Conservation (phyloP, 371 early-diverging fungal genomes). For the Actinomortierella ambigua region DNA sequence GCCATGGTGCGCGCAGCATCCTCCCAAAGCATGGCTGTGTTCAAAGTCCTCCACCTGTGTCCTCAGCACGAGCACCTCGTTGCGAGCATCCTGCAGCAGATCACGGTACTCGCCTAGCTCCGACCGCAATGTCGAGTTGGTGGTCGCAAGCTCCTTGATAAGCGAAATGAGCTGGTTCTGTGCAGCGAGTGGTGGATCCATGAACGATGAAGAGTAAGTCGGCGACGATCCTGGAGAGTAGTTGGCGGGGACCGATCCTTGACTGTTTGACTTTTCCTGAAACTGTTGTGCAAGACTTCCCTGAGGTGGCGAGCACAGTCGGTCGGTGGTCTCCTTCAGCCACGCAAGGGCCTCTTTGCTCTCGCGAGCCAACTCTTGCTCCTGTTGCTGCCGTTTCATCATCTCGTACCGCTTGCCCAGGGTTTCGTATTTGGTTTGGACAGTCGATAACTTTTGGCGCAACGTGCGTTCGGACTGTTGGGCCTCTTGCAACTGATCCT, state of each 20-base stretch:
- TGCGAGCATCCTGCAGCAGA: slow-evolving; percentile 48
- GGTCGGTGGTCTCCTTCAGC: slow-evolving; percentile 44
- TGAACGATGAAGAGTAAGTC: slow-evolving; percentile 38
- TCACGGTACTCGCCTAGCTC: slow-evolving; percentile 51
- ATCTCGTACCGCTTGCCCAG: slow-evolving; percentile 36
- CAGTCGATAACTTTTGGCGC: slow-evolving; percentile 18
- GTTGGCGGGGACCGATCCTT: slow-evolving; percentile 17
- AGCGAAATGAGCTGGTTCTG: slow-evolving; percentile 49
- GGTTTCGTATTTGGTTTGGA: slow-evolving; percentile 39
- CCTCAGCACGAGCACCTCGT: slow-evolving; percentile 47
- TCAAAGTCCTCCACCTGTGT: slow-evolving; percentile 50
- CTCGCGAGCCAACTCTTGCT: slow-evolving; percentile 41
- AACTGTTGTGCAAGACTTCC: slow-evolving; percentile 21
- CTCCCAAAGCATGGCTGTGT: slow-evolving; percentile 31
- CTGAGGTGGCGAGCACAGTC: slow-evolving; percentile 36
- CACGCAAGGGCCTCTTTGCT: slow-evolving; percentile 45
- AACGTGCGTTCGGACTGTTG: slow-evolving; percentile 31
- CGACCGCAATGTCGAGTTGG: slow-evolving; percentile 50
- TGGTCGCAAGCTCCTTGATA: slow-evolving; percentile 54
- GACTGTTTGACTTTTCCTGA: slow-evolving; percentile 23
- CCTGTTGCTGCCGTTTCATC: slow-evolving; percentile 39
- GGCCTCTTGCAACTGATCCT: slow-evolving; percentile 36
- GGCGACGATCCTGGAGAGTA: slow-evolving; percentile 33
- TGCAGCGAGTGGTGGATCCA: slow-evolving; percentile 46
- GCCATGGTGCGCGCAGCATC: slow-evolving; percentile 19